Percentiles rank a stretch among this genome's conserved stretches.
phyloP scores from a whole-genome alignment of 192 early-diverging fungal genomes.

The Coemansia sp. region DNA sequence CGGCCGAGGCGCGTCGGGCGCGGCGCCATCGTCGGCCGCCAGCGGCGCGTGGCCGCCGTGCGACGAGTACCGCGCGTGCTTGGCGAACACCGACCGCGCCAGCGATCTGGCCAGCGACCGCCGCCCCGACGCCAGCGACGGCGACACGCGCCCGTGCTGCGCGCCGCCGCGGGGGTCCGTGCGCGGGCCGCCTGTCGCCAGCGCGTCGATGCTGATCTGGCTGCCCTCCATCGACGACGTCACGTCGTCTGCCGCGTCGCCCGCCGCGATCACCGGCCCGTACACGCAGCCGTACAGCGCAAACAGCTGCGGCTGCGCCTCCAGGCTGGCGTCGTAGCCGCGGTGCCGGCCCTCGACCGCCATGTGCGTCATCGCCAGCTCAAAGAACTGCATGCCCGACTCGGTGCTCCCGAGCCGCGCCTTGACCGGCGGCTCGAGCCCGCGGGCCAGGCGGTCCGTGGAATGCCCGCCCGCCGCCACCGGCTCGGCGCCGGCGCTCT shows the following conservation, averaged over 20 bases:
- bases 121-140: constrained; percentile 33
- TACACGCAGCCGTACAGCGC: constrained; percentile 55
- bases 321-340: constrained; percentile 54
- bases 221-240: constrained; percentile 16
- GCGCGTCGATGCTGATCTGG: constrained; percentile 3
- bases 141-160: background rate
- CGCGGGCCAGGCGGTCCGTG: background rate
- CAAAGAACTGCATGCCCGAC: constrained; percentile 58
- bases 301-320: constrained; percentile 60
- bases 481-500: background rate
- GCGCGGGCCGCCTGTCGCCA: constrained; percentile 4
- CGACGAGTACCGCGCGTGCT: constrained; percentile 17
- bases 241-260: constrained; percentile 16
- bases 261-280: constrained; percentile 20
- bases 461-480: background rate
- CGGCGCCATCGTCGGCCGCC: background rate
- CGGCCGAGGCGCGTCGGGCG: constrained; percentile 2
- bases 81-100: constrained; percentile 36
- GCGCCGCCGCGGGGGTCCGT: constrained; percentile 3
- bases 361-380: constrained; percentile 60
- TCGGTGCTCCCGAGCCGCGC: constrained; percentile 21
- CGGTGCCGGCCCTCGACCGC: constrained; percentile 51
- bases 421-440: constrained; percentile 1
- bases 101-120: constrained; percentile 43
- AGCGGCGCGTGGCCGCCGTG: constrained; percentile 26